Conservation (phyloP, 345 rosid species). For the Anacardium occidentale region DNA sequence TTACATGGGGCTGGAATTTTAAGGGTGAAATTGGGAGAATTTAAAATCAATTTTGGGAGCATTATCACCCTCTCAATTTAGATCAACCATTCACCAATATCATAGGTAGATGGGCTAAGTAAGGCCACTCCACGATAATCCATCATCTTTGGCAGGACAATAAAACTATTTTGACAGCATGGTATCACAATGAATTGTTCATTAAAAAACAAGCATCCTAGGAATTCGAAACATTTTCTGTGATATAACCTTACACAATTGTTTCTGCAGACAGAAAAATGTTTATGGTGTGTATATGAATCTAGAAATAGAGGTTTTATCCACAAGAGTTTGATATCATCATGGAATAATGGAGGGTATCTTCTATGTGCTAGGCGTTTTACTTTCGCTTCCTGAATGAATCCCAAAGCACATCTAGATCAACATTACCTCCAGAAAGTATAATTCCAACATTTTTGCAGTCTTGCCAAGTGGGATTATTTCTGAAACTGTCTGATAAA, state of each 20-base stretch:
- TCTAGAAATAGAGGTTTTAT: neutral
- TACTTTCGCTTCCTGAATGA: slow-evolving; percentile 37
- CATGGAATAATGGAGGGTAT: neutral
- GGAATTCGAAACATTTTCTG: neutral
- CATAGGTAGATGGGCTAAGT: too few relatives aligned
- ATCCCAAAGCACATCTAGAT: slow-evolving; percentile 68
- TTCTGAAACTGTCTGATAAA: slow-evolving; percentile 56
- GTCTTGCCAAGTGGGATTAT: slow-evolving; percentile 52
- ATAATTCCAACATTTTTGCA: slow-evolving; percentile 61
- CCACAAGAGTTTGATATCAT: neutral
- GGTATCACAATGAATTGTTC: neutral
- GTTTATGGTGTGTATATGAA: neutral
- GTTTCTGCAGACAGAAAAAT: too few relatives aligned
- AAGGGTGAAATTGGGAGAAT: too few relatives aligned
- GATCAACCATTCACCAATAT: too few relatives aligned
- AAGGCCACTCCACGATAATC: too few relatives aligned
- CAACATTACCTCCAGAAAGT: slow-evolving; percentile 84
- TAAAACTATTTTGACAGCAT: too few relatives aligned
- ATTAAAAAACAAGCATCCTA: neutral
- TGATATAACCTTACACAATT: too few relatives aligned
- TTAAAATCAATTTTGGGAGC: too few relatives aligned
- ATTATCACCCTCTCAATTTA: too few relatives aligned
- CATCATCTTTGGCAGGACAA: too few relatives aligned
- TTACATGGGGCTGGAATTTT: too few relatives aligned
- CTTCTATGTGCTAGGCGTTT: neutral